A percentile compares a stretch with the other conserved stretches of the same genome.
Evolutionary conservation across 2,329 filamentous ascomycete genomes (phyloP).

Genomic region (Fusarium sulawesiense): DNA sequence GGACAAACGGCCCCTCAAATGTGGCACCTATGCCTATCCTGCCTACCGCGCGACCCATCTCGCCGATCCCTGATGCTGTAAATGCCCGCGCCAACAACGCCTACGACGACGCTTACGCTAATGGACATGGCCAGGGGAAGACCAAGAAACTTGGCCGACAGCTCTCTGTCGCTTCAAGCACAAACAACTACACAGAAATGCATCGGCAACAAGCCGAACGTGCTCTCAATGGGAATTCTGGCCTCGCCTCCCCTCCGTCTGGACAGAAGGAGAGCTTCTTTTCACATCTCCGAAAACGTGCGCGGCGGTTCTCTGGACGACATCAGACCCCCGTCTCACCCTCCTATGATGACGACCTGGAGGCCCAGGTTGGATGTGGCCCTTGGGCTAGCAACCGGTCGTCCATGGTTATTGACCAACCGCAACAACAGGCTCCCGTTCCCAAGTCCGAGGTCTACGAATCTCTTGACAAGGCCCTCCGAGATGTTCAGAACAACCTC

Average conservation of each 20-base stretch:
- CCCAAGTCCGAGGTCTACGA: conserved; percentile 69
- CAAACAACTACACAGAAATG: conserved; percentile 90
- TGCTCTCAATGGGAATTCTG: conserved; percentile 84
- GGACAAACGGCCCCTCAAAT: conserved; percentile 85
- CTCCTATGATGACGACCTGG: conserved; percentile 86
- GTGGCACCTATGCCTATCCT: conserved; percentile 94
- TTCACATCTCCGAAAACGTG: conserved; percentile 93
- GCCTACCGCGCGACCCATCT: conserved; percentile 93
- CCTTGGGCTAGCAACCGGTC: conserved; percentile 90
- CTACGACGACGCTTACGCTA: conserved; percentile 59
- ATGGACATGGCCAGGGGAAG: conserved; percentile 68
- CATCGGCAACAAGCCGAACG: conserved; percentile 93
- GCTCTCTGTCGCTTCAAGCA: conserved; percentile 89
- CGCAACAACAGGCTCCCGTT: conserved; percentile 60
- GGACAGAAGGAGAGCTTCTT: conserved; percentile 97
- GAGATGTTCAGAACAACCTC: conserved; percentile 63
- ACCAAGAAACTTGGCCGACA: conserved; percentile 95
- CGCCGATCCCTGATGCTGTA: conserved; percentile 93
- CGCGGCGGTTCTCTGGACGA: conserved; percentile 89
- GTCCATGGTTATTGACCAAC: conserved; percentile 80
- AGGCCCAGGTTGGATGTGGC: conserved; percentile 90
- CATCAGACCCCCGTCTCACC: conserved; percentile 86
- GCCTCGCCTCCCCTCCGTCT: conserved; percentile 79
- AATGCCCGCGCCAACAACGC: conserved; percentile 86
- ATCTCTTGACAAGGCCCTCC: conserved; percentile 68